Conservation (phyloP, 1,139 yeast genomes). For the Lodderomyces margitis region DNA sequence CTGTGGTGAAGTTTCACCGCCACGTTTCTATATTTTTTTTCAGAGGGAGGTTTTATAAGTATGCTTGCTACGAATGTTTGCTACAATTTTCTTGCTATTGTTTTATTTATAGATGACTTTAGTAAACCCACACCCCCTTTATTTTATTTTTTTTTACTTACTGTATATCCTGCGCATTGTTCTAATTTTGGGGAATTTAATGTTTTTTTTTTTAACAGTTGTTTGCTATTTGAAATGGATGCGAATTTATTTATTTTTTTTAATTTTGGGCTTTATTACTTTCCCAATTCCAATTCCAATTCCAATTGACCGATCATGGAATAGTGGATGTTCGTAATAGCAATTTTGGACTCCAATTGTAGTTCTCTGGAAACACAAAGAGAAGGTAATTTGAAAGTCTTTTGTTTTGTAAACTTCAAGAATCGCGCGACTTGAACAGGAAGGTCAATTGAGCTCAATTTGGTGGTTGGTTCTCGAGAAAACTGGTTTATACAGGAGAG, state of each 20-base stretch:
- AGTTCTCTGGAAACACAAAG: no score
- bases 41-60: not conserved
- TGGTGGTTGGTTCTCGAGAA: no score
- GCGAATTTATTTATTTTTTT: not conserved
- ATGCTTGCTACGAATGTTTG: not conserved
- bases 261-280: no score
- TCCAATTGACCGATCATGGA: not conserved
- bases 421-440: no score
- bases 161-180: not conserved
- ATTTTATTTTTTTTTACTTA: not conserved
- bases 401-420: no score
- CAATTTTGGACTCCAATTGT: no score
- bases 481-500: no score
- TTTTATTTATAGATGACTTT: not conserved
- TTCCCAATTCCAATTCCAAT: no score
- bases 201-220: not conserved
- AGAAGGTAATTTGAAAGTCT: no score
- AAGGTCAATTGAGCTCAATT: no score
- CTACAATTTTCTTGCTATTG: not conserved
- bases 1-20: slow-evolving; percentile 1
- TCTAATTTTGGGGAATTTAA: not conserved
- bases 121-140: not conserved
- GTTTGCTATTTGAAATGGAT: slow-evolving; percentile 1
- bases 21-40: no score
- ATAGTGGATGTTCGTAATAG: no score